Evolutionary conservation across 306 rosid species (phyloP).

Genomic region (Quercus gilva): DNA sequence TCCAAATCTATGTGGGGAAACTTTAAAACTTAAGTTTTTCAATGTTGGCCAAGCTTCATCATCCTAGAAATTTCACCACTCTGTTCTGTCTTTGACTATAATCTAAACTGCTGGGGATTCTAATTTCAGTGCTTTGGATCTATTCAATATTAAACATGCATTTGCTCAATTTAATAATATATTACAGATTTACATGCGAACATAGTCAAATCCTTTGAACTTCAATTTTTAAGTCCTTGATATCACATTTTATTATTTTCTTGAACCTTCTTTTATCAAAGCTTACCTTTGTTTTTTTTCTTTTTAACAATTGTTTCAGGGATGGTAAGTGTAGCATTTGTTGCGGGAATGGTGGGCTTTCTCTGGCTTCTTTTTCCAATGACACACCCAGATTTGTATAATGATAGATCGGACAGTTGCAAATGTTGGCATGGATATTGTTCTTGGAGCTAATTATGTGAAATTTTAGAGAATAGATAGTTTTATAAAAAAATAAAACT

Average conservation of each 20-base stretch:
- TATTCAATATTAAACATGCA: not conserved
- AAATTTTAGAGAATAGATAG: conserved; percentile 5
- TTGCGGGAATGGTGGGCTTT: conserved; percentile 71
- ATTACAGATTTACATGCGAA: not conserved
- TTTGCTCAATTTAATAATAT: not conserved
- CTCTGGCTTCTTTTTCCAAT: conserved; percentile 76
- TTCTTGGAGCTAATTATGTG: conserved; percentile 45
- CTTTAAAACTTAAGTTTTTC: not conserved
- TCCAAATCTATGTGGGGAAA: not conserved
- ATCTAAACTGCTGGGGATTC: conserved; percentile 4
- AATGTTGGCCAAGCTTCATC: not conserved
- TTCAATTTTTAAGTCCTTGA: not conserved
- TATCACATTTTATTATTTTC: conserved; percentile 9
- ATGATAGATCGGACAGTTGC: conserved; percentile 63
- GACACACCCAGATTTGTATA: conserved; percentile 71
- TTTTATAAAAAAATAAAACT: not conserved
- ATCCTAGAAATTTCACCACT: not conserved
- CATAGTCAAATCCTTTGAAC: conserved; percentile 15
- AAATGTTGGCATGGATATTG: conserved; percentile 92
- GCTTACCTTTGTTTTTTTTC: conserved; percentile 1
- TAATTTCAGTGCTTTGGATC: not conserved
- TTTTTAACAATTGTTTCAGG: conserved; percentile 41
- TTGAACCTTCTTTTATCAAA: conserved; percentile 14
- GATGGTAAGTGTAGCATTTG: conserved; percentile 48
- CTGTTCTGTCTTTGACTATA: not conserved